Base-by-base conservation (phyloP, 352 stramenopile genomes). In the Globisporangium nunn region DNA sequence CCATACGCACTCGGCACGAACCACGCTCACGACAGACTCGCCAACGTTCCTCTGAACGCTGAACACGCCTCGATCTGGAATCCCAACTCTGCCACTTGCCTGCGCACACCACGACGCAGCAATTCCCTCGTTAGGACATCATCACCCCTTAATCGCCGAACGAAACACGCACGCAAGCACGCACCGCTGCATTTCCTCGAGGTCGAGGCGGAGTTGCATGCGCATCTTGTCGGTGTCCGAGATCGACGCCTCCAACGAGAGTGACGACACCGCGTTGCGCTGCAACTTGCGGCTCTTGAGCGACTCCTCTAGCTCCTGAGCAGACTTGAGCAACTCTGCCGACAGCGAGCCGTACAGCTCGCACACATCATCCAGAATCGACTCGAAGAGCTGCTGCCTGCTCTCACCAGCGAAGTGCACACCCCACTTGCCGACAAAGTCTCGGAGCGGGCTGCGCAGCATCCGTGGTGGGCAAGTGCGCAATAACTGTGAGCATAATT, bases 221-320 rank as follows among this genome's bases (percentile, higher is more conserved):
- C 78, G 79, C 85, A 95, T 95, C 54, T 95, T 95, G 54, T 89
- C 76, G 40, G 85, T 92, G 67, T 95, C 85, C 4, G 78, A 89
- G 39, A 93, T 29, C 4, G 67, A 56, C 12, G 75, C 70, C 8
- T 56, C 59, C 3, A 44, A 17, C 39, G 48, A 37, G 17, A 59
- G 56, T 33, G 63, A 74, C 8, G 52, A 64, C 4, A 68, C 60
- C 5, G 65, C 58, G 23, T 78, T 66, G 14, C 83, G 81, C 64
- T 95, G 82, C 48, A 90, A 64, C 59, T 95, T 95, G 39, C 85
- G 81, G 59, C 78, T 92, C 50, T 92, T 95, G n/a, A 95, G 71
- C 8, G 85, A 95, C 29, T 93, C 81, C 58, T 95, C 85, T 1
- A 95, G 69, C 56, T 93, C 85, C 18, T 79, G 60, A 1, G 85